Evolutionary conservation across 805 yeast species (phyloP).

Genomic region (Crinitomyces ghanaensis): DNA sequence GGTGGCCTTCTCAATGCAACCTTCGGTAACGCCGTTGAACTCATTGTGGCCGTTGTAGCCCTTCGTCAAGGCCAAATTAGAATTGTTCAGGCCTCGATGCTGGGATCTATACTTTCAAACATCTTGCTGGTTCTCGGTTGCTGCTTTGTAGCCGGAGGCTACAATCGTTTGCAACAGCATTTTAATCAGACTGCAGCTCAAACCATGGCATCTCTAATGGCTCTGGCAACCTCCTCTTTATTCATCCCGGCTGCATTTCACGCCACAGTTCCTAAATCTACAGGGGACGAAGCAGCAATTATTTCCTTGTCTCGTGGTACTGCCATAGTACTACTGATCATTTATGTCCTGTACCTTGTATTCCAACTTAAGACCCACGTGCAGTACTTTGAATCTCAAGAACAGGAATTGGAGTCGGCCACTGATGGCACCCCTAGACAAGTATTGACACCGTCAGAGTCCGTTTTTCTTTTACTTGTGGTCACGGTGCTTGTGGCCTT

Average conservation of each 20-base stretch:
- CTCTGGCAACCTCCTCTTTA: constrained; percentile 78
- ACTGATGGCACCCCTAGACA: constrained; percentile 26
- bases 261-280: constrained; percentile 43
- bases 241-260: constrained; percentile 95
- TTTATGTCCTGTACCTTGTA: constrained; percentile 66
- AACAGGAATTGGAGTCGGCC: constrained; percentile 32
- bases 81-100: constrained; percentile 95
- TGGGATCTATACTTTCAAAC: constrained; percentile 87
- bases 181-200: constrained; percentile 97
- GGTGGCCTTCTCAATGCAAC: constrained; percentile 96
- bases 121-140: constrained; percentile 86
- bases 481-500: constrained; percentile 74
- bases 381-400: constrained; percentile 63
- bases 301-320: constrained; percentile 77
- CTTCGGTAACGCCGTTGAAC: constrained; percentile 95
- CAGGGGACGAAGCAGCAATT: constrained; percentile 35
- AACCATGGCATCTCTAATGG: constrained; percentile 91
- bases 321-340: constrained; percentile 60
- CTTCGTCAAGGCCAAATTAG: constrained; percentile 74
- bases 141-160: constrained; percentile 89
- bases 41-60: constrained; percentile 89
- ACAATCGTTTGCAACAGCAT: constrained; percentile 69
- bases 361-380: constrained; percentile 89
- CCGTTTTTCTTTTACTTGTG: constrained; percentile 42
- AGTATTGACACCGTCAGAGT: constrained; percentile 41